Evolutionary conservation across 2,329 filamentous ascomycete genomes (phyloP).

Genomic region (Trichoderma brevicompactum): DNA sequence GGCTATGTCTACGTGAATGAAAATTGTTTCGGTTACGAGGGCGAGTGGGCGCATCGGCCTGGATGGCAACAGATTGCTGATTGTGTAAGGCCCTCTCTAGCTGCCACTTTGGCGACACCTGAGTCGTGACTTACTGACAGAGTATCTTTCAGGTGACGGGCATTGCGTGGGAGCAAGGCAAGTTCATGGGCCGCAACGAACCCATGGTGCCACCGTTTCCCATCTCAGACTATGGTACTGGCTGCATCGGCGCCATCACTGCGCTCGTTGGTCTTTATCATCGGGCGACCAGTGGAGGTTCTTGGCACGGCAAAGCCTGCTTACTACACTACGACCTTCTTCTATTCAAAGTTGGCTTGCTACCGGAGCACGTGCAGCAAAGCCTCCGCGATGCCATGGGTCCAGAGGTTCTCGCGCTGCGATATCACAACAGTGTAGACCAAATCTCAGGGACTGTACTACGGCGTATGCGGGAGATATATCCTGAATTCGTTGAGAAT

Average conservation of each 20-base stretch:
- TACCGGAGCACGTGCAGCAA: constrained; percentile 57
- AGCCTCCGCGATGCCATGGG: constrained; percentile 54
- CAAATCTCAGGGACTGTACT: constrained; percentile 65
- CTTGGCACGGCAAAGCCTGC: constrained; percentile 67
- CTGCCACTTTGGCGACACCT: neutral
- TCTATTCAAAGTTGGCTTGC: constrained; percentile 63
- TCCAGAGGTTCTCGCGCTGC: constrained; percentile 58
- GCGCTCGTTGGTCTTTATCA: constrained; percentile 67
- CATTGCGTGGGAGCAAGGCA: constrained; percentile 65
- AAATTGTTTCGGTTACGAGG: constrained; percentile 68
- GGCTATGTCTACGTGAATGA: constrained; percentile 72
- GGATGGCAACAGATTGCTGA: constrained; percentile 77
- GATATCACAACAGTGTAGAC: constrained; percentile 67
- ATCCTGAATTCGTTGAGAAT: constrained; percentile 59
- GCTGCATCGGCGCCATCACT: constrained; percentile 71
- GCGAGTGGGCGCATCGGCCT: constrained; percentile 64
- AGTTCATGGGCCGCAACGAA: constrained; percentile 63
- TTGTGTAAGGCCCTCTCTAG: constrained; percentile 46
- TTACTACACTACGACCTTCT: constrained; percentile 71
- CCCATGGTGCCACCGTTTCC: constrained; percentile 69
- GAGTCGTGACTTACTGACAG: neutral
- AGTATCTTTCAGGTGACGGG: constrained; percentile 51
- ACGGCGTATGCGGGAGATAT: constrained; percentile 55
- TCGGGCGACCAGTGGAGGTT: constrained; percentile 65
- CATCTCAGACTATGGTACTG: constrained; percentile 70